A percentile compares a stretch with the other conserved stretches of the same genome.
Evolutionary conservation across 225 moss, liverwort and hornwort species (phyloP).

Genomic region (Marchantia paleacea): DNA sequence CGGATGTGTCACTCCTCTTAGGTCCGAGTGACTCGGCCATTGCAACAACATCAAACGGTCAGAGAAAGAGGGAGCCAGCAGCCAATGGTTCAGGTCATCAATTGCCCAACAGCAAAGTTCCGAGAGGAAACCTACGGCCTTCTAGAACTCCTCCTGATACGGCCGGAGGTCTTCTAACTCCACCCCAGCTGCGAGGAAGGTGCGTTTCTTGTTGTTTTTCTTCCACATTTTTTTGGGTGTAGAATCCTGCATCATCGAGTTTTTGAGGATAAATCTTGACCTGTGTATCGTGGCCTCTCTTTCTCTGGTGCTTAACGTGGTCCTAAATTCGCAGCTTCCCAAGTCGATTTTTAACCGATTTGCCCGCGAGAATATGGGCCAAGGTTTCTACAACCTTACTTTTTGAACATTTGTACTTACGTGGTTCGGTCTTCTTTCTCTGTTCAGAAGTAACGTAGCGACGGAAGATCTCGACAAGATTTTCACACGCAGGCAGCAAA

Average conservation of each 20-base stretch:
- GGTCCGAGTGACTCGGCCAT: conserved; percentile 26
- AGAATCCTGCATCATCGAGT: no score
- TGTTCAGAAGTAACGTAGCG: conserved; percentile 77
- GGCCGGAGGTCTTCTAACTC: conserved; percentile 56
- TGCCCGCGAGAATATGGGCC: no score
- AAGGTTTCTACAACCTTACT: no score
- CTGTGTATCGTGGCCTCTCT: no score
- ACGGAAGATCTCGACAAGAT: conserved; percentile 92
- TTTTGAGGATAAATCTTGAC: no score
- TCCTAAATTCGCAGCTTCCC: no score
- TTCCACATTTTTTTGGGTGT: no score
- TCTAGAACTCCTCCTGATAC: conserved; percentile 44
- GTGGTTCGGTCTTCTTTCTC: background rate
- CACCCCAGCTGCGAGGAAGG: conserved; percentile 89
- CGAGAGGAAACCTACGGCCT: conserved; percentile 49
- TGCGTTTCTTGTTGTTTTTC: conserved; percentile 4
- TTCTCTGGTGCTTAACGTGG: no score
- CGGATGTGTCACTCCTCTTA: conserved; percentile 40
- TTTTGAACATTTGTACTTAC: no score
- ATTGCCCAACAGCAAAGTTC: conserved; percentile 52
- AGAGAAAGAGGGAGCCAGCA: conserved; percentile 56
- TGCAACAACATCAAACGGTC: conserved; percentile 20
- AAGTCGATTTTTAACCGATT: no score
- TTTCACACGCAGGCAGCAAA: conserved; percentile 66
- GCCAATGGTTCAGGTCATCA: conserved; percentile 53